Conservation (phyloP, 1,139 yeast species). For the Zygosaccharomyces sapae region DNA sequence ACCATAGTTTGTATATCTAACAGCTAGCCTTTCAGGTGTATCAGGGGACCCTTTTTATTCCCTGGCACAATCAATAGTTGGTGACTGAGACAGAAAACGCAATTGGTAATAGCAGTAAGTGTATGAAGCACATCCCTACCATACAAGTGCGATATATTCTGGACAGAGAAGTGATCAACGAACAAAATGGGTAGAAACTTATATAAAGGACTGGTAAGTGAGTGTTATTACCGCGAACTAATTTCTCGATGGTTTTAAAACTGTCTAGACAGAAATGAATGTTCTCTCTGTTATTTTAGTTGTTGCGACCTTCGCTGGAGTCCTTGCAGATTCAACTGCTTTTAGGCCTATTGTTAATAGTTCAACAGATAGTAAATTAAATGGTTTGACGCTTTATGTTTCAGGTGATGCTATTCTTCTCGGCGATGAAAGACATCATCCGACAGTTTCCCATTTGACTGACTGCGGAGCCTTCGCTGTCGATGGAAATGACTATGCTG, state of each 20-base stretch:
- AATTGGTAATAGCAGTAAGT: not conserved
- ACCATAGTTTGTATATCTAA: not conserved
- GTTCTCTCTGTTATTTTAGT: not conserved
- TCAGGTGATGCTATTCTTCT: not conserved
- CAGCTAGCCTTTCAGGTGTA: not conserved
- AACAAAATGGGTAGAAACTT: no score
- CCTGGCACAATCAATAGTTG: not conserved
- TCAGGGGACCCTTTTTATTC: not conserved
- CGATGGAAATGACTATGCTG: constrained; percentile 13
- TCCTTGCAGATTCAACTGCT: not conserved
- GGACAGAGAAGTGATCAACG: no score
- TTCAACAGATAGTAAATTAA: not conserved
- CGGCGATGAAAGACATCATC: not conserved
- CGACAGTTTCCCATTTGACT: constrained; percentile 7
- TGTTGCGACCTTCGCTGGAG: not conserved
- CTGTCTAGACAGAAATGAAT: not conserved
- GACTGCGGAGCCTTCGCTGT: constrained; percentile 21
- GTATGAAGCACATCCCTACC: no score
- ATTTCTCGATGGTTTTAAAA: no score
- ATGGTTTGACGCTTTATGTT: not conserved
- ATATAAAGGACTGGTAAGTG: no score
- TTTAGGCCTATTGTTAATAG: not conserved
- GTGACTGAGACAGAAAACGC: not conserved
- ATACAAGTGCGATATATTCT: not conserved
- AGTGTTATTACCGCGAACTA: no score